Percentiles rank a stretch among this genome's conserved stretches.
Evolutionary conservation across 2,329 filamentous ascomycete species (phyloP).

Genomic region (Coniochaeta prunicola): DNA sequence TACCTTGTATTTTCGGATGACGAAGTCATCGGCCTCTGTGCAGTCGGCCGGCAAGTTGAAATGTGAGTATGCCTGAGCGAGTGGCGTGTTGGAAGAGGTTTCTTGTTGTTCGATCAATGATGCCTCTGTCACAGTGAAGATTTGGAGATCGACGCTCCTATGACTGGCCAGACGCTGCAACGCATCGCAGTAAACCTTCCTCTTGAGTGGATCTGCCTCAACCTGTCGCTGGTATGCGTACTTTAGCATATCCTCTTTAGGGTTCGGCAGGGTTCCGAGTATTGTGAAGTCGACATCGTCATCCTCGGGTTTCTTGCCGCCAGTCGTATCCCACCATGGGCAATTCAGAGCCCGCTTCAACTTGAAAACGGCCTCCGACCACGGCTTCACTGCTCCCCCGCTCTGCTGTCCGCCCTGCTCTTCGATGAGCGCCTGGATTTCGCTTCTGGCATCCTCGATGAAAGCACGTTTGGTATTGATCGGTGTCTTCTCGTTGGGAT

Average conservation of each 20-base stretch:
- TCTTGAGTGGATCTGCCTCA: constrained; percentile 7
- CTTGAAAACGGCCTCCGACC: background rate
- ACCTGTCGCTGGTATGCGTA: constrained; percentile 16
- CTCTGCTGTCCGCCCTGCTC: background rate
- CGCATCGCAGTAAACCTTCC: constrained; percentile 10
- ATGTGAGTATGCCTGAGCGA: constrained; percentile 16
- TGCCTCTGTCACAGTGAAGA: constrained; percentile 9
- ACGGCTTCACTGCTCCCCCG: background rate
- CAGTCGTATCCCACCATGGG: background rate
- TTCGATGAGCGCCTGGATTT: constrained; percentile 36
- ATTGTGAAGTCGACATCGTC: constrained; percentile 7
- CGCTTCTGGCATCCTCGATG: constrained; percentile 40
- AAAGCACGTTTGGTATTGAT: constrained; percentile 36
- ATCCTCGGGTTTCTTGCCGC: background rate
- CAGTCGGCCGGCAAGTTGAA: constrained; percentile 12
- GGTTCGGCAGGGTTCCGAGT: constrained; percentile 11
- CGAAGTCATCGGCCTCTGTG: constrained; percentile 8
- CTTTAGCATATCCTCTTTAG: constrained; percentile 12
- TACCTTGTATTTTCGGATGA: constrained; percentile 15
- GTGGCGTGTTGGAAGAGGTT: background rate
- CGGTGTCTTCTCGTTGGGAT: constrained; percentile 26
- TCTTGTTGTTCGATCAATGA: background rate
- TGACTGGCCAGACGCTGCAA: constrained; percentile 10
- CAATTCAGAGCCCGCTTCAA: background rate
- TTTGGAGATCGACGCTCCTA: constrained; percentile 11